Percentiles rank a stretch among this genome's conserved stretches.
Evolutionary conservation across 352 stramenopile species (phyloP).

Genomic region (Pseudoperonospora humuli): DNA sequence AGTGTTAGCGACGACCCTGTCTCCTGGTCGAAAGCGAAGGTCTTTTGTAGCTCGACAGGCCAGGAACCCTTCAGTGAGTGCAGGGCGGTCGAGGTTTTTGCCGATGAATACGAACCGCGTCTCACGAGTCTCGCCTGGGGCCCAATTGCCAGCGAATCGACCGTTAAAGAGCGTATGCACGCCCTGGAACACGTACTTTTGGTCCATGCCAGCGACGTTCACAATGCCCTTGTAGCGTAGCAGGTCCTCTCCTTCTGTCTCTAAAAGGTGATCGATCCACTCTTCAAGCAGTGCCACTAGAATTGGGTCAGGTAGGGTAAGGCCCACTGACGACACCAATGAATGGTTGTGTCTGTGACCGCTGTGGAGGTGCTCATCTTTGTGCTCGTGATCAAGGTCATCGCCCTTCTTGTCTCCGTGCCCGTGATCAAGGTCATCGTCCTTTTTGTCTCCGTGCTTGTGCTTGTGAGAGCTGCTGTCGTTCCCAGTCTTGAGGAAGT

Average conservation of each 20-base stretch:
- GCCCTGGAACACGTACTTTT: conserved; percentile 94
- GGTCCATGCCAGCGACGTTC: conserved; percentile 87
- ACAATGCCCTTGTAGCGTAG: conserved; percentile 93
- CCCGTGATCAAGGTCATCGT: neutral
- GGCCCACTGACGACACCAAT: conserved; percentile 38
- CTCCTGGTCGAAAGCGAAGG: conserved; percentile 37
- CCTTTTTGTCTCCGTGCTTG: conserved; percentile 3
- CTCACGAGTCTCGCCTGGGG: conserved; percentile 56
- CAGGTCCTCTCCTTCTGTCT: conserved; percentile 84
- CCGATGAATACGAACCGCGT: conserved; percentile 96
- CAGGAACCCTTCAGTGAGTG: conserved; percentile 42
- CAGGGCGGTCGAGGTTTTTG: conserved; percentile 65
- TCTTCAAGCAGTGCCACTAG: conserved; percentile 91
- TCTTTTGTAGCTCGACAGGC: conserved; percentile 25
- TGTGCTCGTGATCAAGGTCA: conserved; percentile 1
- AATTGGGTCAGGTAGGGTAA: conserved; percentile 39
- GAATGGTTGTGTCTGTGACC: conserved; percentile 32
- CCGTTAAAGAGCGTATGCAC: conserved; percentile 96
- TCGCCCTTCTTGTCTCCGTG: conserved; percentile 4
- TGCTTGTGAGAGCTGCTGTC: conserved; percentile 4
- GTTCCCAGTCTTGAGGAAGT: conserved; percentile 40
- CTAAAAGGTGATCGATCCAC: conserved; percentile 92
- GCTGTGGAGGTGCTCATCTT: conserved; percentile 10
- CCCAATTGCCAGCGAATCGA: conserved; percentile 80
- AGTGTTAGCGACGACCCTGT: conserved; percentile 34